phyloP scores from a whole-genome alignment of 306 rosid genomes.

The Fragaria vesca region DNA sequence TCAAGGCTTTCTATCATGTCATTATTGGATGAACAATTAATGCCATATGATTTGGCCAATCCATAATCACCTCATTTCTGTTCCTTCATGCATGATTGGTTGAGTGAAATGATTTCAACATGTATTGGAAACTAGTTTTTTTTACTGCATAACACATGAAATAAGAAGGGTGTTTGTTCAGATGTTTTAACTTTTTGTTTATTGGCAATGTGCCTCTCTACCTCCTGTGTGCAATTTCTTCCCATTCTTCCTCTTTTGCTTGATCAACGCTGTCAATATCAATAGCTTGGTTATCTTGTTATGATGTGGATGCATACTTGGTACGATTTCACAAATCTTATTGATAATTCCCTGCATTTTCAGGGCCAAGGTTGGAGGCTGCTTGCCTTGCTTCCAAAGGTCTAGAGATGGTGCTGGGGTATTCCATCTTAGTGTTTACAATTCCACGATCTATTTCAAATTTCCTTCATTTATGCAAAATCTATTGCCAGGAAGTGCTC shows the following conservation, averaged over 20 bases:
- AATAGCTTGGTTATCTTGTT: conserved; percentile 9
- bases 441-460: conserved; percentile 21
- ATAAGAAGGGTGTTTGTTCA: background rate
- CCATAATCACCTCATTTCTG: background rate
- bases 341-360: conserved; percentile 42
- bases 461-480: conserved; percentile 11
- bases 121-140: background rate
- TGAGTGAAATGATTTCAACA: conserved; percentile 7
- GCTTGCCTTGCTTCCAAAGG: conserved; percentile 45
- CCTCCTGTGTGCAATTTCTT: background rate
- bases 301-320: conserved; percentile 19
- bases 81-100: background rate
- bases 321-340: conserved; percentile 21
- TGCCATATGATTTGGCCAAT: background rate
- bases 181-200: background rate
- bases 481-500: conserved; percentile 15
- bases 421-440: conserved; percentile 20
- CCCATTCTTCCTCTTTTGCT: background rate
- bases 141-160: background rate
- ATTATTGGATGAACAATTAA: background rate
- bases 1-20: background rate
- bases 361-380: conserved; percentile 54
- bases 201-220: background rate
- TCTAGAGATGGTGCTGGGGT: conserved; percentile 30
- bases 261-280: background rate